Percentiles rank a stretch among this genome's conserved stretches.
Conservation (phyloP, 2,329 filamentous ascomycete genomes). For the Leptographium procerum region DNA sequence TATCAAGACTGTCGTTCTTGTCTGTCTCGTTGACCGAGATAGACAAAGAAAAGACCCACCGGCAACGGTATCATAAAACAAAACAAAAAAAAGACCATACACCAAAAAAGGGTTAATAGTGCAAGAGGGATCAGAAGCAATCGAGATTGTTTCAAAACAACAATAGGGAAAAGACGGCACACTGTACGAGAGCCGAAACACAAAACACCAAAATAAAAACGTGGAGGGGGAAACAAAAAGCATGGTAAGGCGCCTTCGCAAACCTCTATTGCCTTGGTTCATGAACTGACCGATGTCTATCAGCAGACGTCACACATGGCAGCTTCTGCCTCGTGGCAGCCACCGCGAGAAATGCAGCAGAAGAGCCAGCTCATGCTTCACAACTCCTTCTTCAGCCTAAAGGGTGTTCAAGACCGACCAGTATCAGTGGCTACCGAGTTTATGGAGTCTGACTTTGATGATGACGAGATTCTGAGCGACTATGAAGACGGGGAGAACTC, state of each 20-base stretch:
- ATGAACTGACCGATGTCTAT: background rate
- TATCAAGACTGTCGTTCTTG: slow-evolving; percentile 3
- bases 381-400: slow-evolving; percentile 51
- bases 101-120: too few species aligned
- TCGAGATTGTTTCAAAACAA: background rate
- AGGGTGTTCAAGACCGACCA: slow-evolving; percentile 43
- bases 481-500: slow-evolving; percentile 51
- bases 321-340: slow-evolving; percentile 16
- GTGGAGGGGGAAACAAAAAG: background rate
- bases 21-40: slow-evolving; percentile 10
- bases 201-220: background rate
- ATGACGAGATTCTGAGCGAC: slow-evolving; percentile 49
- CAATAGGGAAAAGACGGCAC: background rate
- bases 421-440: slow-evolving; percentile 65
- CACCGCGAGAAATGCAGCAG: slow-evolving; percentile 40
- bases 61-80: slow-evolving; percentile 8
- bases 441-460: slow-evolving; percentile 64
- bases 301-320: slow-evolving; percentile 13
- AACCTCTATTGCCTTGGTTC: background rate
- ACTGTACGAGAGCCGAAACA: background rate
- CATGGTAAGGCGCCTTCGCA: slow-evolving; percentile 3
- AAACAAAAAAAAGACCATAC: background rate
- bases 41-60: slow-evolving; percentile 1
- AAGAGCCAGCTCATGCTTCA: slow-evolving; percentile 29
- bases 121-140: background rate